These are phyloP conservation scores for Magnusiomyces ingens DNA, from an alignment of 1,139 yeast genomes.

Conservation along the genomic window DNA sequence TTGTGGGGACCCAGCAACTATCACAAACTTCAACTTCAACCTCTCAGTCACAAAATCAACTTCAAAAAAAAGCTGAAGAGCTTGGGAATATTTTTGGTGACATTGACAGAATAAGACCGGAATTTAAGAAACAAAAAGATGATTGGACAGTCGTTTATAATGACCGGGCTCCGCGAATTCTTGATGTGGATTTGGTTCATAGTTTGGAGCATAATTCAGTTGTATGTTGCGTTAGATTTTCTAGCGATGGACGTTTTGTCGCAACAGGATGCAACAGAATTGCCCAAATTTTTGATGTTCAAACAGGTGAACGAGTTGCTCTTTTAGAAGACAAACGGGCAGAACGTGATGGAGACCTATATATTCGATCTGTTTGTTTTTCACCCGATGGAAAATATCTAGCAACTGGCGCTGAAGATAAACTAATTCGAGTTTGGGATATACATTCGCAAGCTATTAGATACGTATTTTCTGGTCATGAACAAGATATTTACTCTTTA, in stretches of 20 bases:
- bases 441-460: conserved; percentile 79
- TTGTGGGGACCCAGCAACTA: conserved; percentile 1
- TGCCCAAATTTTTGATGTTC: conserved; percentile 89
- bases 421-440: conserved; percentile 95
- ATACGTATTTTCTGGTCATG: conserved; percentile 88
- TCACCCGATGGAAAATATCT: conserved; percentile 93
- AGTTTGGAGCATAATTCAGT: conserved; percentile 89
- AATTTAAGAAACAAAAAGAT: conserved; percentile 73
- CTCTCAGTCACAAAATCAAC: conserved; percentile 21
- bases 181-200: conserved; percentile 85
- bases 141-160: conserved; percentile 90
- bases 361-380: conserved; percentile 92
- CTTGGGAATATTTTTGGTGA: conserved; percentile 62
- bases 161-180: conserved; percentile 66
- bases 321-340: conserved; percentile 71
- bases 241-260: conserved; percentile 71
- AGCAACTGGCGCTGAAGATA: conserved; percentile 98
- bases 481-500: conserved; percentile 93
- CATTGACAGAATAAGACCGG: conserved; percentile 68
- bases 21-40: conserved; percentile 14
- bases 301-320: conserved; percentile 86
- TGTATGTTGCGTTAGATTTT: conserved; percentile 89
- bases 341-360: conserved; percentile 61
- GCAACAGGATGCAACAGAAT: conserved; percentile 98
- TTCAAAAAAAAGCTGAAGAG: conserved; percentile 29